Evolutionary conservation across 441 rosid genomes (phyloP), one percentile per base, ranked within the genome.

Genomic region (Erodium texanum): DNA sequence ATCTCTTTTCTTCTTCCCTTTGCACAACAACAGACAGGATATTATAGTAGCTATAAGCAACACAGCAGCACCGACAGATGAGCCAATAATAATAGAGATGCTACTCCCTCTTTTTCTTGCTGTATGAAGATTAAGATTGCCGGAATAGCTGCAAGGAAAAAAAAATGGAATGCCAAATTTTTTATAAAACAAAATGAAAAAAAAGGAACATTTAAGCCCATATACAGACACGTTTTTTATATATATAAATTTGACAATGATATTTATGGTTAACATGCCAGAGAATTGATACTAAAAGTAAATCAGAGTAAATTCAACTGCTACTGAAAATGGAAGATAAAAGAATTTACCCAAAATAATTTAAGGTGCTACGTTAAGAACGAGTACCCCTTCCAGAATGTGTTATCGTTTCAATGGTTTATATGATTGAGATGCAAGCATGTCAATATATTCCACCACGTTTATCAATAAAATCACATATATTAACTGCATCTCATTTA

Each of bases 41-140:
- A 80, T 66, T 38, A 87, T 69, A 29, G 89, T 82, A 72, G 77
- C 88, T 22, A 92, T 69, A 43, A 94, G 83, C 77, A 94, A 79
- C 78, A 87, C 62, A 68, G 83, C 80, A 43, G 91, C 99, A 71
- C 97, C 99, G 62, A 86, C 75, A 59, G 89, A 81, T 62, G 88
- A 77, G 73, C 92, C 95, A 50, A 87, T 75, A 58, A 85, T 74
- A 50, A 84, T 78, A 72, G 50, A 70, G n/a, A 76, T 73, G 66
- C 78, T 82, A 79, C 73, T 91, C 69, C 71, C 78, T 74, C 70
- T 81, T 69, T 74, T 78, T 32, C 73, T 77, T 59, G 75, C 75
- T 75, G 76, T 74, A 66, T 18, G 81, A 76, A 93, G 89, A 74
- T 84, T 67, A 71, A 73, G 15, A 72, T 93, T 93, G 65, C 97